Base-by-base conservation (phyloP, 345 rosid species). In the Gossypium longicalyx region DNA sequence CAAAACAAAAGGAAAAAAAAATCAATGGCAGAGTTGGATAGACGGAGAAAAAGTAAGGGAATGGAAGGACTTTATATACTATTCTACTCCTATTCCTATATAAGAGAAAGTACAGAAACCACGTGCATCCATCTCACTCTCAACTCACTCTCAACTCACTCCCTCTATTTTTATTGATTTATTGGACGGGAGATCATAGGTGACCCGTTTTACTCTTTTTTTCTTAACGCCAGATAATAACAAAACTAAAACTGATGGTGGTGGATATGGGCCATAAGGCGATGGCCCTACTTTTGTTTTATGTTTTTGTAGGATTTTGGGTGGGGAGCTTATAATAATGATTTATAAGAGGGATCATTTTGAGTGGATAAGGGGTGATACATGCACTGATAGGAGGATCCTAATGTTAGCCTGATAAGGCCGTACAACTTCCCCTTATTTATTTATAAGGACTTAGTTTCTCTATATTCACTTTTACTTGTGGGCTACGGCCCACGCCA, bases 301-400 rank as follows among this genome's bases (percentile, higher is more conserved):
- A 11, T 48, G 8, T 4, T 65, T 13, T 2, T 47, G 15, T 63
- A 45, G 38, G 65, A 61, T 62, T 25, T 34, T 10, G 44, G 49
- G 75, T n/a, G 58, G 22, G 58, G 7, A 80, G 22, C 86, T 80
- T 80, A 80, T 80, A 76, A 47, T 47, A 47, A 47, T 47, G 13
- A 47, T 10, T 47, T 9, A 77, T 3, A 38, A n/a, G n/a, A 25
- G 20, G 60, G 38, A 10, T 10, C 11, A 43, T 56, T 7, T n/a
- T 2, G 2, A n/a, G 73, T 77, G 77, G 78, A 84, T 60, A 64
- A 12, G 16, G 56, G n/a, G 27, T 47, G 27, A 70, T 63, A 61
- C 13, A 63, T 53, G 25, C 3, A 11, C 2, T 76, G 84, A 83
- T 83, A 80, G 59, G 23, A 54, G 59, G 23, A 59, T 59, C 47